Conservation (phyloP, 2,329 filamentous ascomycete genomes). For the Botrytis fragariae region DNA sequence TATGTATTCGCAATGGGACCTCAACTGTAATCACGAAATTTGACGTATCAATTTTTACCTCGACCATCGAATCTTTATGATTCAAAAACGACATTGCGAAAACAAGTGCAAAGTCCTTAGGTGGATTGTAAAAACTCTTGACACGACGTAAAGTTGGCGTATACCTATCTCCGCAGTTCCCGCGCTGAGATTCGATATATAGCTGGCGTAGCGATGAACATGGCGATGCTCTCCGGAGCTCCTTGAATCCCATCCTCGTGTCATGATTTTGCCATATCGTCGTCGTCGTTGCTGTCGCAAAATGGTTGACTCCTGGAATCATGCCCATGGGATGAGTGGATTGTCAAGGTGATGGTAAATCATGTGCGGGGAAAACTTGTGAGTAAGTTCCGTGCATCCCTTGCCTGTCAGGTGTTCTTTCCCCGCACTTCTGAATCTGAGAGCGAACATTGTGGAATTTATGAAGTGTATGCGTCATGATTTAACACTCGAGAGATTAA, state of each 20-base stretch:
- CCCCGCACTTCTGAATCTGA: neutral
- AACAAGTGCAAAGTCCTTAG: neutral
- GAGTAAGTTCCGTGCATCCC: conserved; percentile 15
- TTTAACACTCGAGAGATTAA: neutral
- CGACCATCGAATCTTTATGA: neutral
- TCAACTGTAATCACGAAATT: conserved; percentile 12
- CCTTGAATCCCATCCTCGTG: neutral
- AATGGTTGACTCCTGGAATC: conserved; percentile 9
- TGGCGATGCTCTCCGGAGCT: conserved; percentile 13
- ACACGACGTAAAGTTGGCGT: conserved; percentile 14
- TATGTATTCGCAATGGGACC: conserved; percentile 9
- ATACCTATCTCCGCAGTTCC: conserved; percentile 3
- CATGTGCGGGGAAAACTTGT: conserved; percentile 18
- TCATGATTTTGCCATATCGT: neutral
- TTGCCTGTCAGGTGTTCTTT: conserved; percentile 13
- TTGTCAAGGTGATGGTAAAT: conserved; percentile 8
- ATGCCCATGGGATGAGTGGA: conserved; percentile 8
- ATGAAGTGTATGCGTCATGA: neutral
- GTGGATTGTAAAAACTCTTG: conserved; percentile 17
- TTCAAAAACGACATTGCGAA: neutral
- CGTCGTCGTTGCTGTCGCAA: neutral
- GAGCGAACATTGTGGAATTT: conserved; percentile 4
- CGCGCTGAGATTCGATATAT: conserved; percentile 11
- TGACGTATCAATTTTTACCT: conserved; percentile 11
- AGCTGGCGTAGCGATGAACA: conserved; percentile 17